Base-by-base conservation (phyloP, 2,329 filamentous ascomycete genomes). In the Fusarium incarnatum region DNA sequence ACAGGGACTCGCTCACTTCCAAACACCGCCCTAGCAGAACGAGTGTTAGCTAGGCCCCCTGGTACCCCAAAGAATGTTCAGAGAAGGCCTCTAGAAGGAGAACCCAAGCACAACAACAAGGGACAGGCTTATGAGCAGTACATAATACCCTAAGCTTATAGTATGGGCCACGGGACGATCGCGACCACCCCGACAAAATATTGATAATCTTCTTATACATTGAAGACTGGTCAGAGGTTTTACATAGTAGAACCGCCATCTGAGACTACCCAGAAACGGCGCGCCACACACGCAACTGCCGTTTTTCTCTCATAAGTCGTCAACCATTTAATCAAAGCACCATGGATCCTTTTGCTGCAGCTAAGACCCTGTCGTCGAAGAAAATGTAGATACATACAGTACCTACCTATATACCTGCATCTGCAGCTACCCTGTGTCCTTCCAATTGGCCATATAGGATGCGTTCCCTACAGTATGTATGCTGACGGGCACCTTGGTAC, bases 1-100 rank as follows among this genome's bases (percentile, higher is more conserved):
- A 40, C 23, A 18, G 48, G 48, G 48, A 52, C 23, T 40, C 18
- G 34, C 22, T 52, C 48, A 52, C 48, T 23, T 40, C 32, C 48
- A 40, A 27, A 27, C 66, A 57, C 61, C 22, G 52, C 56, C 62
- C 47, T 61, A 53, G 41, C n/a, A 65, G 52, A 53, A 56, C 46
- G 44, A 49, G 50, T 41, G 28, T 25, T 55, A 46, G 46, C 55
- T 41, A 54, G 64, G 42, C 30, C 40, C 67, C 67, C 57, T 45
- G 67, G 40, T 47, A 28, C 16, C 34, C 44, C 27, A 66, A 70
- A 56, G 61, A 67, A 70, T 48, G 9, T 52, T 46, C 53, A 70
- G 56, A 70, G 67, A 70, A 70, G 27, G 28, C 34, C 66, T 63
- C 28, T 67, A 70, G 67, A 70, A 70, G 42, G 30, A 64, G 30